These are phyloP conservation scores for Aspergillus leporis DNA, from an alignment of 495 filamentous ascomycete genomes.

Conservation along the genomic window DNA sequence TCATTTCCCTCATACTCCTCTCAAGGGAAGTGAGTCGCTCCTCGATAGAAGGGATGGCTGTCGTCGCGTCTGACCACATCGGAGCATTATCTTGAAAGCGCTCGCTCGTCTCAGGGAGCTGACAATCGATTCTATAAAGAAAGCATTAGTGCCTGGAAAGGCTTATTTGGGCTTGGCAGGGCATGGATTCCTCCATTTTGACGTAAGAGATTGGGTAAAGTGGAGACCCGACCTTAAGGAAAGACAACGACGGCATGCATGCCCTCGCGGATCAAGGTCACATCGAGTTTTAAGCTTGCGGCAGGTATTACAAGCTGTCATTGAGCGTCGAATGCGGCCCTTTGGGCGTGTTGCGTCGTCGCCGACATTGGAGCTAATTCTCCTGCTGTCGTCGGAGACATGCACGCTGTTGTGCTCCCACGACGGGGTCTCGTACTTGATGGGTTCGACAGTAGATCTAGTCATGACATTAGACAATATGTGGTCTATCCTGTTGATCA, in stretches of 20 bases:
- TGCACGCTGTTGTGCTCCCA: constrained; percentile 36
- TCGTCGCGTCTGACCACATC: constrained; percentile 36
- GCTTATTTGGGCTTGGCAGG: constrained; percentile 10
- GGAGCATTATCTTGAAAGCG: constrained; percentile 37
- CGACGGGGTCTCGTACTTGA: constrained; percentile 20
- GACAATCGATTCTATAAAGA: constrained; percentile 36
- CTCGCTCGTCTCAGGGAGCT: constrained; percentile 40
- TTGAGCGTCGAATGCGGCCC: constrained; percentile 42
- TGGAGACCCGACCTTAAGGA: constrained; percentile 34
- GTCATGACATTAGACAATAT: constrained; percentile 28
- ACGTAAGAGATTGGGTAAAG: neutral
- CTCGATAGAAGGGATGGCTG: constrained; percentile 39
- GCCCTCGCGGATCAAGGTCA: constrained; percentile 40
- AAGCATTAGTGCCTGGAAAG: constrained; percentile 17
- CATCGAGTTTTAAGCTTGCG: constrained; percentile 47
- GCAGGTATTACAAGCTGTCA: constrained; percentile 47
- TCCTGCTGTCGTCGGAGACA: constrained; percentile 28
- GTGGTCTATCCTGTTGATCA: constrained; percentile 2
- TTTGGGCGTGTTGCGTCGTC: constrained; percentile 33
- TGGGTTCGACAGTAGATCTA: constrained; percentile 29
- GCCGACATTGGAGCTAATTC: constrained; percentile 27
- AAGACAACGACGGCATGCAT: constrained; percentile 44
- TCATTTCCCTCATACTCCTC: constrained; percentile 43
- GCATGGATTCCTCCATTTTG: neutral
- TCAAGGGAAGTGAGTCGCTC: constrained; percentile 40